phyloP scores from a whole-genome alignment of 2,329 filamentous ascomycete genomes.

The Aspergillus sp. region DNA sequence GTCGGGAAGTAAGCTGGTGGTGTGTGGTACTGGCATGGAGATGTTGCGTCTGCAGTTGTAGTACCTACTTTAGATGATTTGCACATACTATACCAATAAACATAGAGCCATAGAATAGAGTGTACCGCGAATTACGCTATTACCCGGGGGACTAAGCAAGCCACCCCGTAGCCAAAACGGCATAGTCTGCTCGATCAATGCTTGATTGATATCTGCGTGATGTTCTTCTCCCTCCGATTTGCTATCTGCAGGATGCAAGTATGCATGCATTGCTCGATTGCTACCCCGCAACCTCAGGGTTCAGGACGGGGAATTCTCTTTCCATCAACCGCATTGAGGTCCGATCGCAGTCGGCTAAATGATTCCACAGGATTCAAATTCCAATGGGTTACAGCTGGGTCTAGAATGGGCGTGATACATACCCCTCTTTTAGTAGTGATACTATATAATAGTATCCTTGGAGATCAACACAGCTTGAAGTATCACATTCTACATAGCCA shows the following conservation, averaged over 20 bases:
- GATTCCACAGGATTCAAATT: neutral
- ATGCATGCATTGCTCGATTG: neutral
- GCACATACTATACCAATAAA: conserved; percentile 2
- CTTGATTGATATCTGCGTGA: too few relatives aligned
- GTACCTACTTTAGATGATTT: neutral
- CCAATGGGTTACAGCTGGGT: neutral
- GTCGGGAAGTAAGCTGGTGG: conserved; percentile 34
- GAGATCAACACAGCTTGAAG: neutral
- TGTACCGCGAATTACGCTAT: neutral
- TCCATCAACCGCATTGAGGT: neutral
- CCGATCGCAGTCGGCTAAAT: neutral
- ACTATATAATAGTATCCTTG: neutral
- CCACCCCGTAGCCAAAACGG: conserved; percentile 12
- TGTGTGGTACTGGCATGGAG: conserved; percentile 56
- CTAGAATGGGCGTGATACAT: too few relatives aligned
- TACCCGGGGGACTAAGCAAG: neutral
- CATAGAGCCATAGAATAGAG: neutral
- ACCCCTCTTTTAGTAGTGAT: neutral
- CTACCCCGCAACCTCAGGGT: neutral
- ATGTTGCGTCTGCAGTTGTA: conserved; percentile 30
- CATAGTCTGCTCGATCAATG: neutral
- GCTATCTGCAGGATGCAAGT: neutral
- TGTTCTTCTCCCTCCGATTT: too few relatives aligned
- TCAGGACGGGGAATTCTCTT: neutral
- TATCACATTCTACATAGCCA: neutral